Percentiles rank a stretch among this genome's conserved stretches.
Conservation (phyloP, 257 asterid genomes). For the Ilex asprella region DNA sequence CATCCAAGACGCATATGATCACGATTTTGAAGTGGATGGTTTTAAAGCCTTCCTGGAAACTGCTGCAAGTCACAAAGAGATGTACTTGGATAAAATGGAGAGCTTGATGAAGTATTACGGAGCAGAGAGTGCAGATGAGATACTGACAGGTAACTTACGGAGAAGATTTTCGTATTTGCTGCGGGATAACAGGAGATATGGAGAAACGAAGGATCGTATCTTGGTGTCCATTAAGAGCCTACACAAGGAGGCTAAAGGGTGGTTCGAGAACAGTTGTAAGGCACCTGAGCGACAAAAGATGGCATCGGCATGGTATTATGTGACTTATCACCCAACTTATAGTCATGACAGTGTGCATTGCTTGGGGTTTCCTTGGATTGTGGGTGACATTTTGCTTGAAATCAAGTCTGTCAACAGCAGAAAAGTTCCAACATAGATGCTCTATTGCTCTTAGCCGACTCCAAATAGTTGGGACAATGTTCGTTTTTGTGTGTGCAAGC, state of each 20-base stretch:
- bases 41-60: constrained; percentile 36
- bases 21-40: constrained; percentile 58
- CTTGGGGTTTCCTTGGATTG: constrained; percentile 87
- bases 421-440: neutral
- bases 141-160: constrained; percentile 66
- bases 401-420: constrained; percentile 34
- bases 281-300: constrained; percentile 32
- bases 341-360: constrained; percentile 41
- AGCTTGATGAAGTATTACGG: constrained; percentile 55
- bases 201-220: constrained; percentile 77
- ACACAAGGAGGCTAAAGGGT: constrained; percentile 64
- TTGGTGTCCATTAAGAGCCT: constrained; percentile 61
- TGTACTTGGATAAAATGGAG: constrained; percentile 53
- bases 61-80: constrained; percentile 56
- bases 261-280: constrained; percentile 40
- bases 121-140: constrained; percentile 73
- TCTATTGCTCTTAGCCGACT: too few relatives aligned
- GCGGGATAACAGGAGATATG: constrained; percentile 70
- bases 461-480: too few relatives aligned
- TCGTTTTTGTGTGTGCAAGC: too few relatives aligned
- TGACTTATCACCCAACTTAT: constrained; percentile 55
- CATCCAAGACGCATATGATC: constrained; percentile 47
- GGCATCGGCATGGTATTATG: constrained; percentile 92
- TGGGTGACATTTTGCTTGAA: constrained; percentile 59
- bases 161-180: constrained; percentile 55